These are phyloP conservation scores for Heimioporus sp. DNA, from an alignment of 768 basidiomycete genomes.

Conservation along the genomic window DNA sequence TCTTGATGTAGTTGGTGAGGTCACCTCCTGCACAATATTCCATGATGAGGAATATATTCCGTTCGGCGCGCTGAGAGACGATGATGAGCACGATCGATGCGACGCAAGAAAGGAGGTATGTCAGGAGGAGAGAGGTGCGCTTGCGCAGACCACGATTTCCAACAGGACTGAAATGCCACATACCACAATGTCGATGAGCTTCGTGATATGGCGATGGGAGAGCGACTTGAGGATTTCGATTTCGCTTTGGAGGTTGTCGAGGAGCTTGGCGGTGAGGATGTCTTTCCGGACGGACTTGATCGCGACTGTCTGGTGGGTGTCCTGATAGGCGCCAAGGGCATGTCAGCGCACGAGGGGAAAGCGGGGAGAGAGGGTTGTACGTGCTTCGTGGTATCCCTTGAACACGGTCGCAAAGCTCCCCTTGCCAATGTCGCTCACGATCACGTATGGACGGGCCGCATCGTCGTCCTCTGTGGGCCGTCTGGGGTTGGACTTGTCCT, in stretches of 20 bases:
- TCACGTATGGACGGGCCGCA: constrained; percentile 72
- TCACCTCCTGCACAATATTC: constrained; percentile 97
- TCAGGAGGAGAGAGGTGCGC: too few relatives aligned
- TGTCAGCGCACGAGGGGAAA: neutral
- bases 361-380: constrained; percentile 22
- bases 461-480: constrained; percentile 61
- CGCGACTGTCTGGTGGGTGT: constrained; percentile 76
- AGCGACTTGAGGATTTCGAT: constrained; percentile 95
- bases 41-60: constrained; percentile 92
- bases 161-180: constrained; percentile 19
- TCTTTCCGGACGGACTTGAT: constrained; percentile 92
- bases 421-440: constrained; percentile 75
- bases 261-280: constrained; percentile 85
- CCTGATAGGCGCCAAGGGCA: constrained; percentile 42
- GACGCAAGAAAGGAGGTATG: too few relatives aligned
- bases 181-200: constrained; percentile 90
- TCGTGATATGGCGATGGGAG: constrained; percentile 91
- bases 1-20: constrained; percentile 95
- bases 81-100: constrained; percentile 4
- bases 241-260: constrained; percentile 98
- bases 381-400: constrained; percentile 86
- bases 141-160: neutral
- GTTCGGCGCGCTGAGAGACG: constrained; percentile 58
- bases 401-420: constrained; percentile 97
- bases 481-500: constrained; percentile 25